Conservation (phyloP, 192 early-diverging fungal species). For the Coemansia biformis region DNA sequence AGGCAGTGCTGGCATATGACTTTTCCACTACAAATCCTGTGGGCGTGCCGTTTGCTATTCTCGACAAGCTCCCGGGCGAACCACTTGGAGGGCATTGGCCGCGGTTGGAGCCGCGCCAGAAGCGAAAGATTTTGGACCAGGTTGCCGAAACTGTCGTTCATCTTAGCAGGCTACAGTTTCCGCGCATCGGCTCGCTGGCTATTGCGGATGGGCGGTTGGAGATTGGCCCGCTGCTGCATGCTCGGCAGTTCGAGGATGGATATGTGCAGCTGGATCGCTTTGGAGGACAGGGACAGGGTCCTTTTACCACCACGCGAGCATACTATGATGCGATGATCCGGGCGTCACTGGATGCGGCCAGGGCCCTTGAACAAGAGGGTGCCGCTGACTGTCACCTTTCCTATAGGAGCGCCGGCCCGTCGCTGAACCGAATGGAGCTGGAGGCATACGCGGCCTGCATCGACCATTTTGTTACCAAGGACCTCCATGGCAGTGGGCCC, state of each 20-base stretch:
- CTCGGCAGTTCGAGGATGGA: conserved; percentile 23
- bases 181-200: conserved; percentile 23
- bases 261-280: conserved; percentile 4
- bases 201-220: conserved; percentile 9
- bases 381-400: too few relatives aligned
- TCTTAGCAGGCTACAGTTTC: conserved; percentile 22
- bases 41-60: conserved; percentile 35
- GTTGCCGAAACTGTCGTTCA: conserved; percentile 32
- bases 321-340: conserved; percentile 28
- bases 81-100: conserved; percentile 21
- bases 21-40: conserved; percentile 25
- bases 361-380: background rate
- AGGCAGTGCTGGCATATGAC: conserved; percentile 11
- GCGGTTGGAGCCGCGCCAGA: conserved; percentile 6
- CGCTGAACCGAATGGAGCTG: conserved; percentile 24
- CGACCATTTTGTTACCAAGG: conserved; percentile 5
- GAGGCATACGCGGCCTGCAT: conserved; percentile 5
- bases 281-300: conserved; percentile 6
- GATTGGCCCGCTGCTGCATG: conserved; percentile 28
- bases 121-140: conserved; percentile 26
- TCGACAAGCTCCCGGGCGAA: conserved; percentile 7
- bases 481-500: conserved; percentile 3
- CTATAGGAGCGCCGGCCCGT: background rate
- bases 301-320: conserved; percentile 9
- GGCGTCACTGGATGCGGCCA: conserved; percentile 18